These are phyloP conservation scores for Plantago coronopus DNA, from an alignment of 305 asterid species.

Conservation along the genomic window DNA sequence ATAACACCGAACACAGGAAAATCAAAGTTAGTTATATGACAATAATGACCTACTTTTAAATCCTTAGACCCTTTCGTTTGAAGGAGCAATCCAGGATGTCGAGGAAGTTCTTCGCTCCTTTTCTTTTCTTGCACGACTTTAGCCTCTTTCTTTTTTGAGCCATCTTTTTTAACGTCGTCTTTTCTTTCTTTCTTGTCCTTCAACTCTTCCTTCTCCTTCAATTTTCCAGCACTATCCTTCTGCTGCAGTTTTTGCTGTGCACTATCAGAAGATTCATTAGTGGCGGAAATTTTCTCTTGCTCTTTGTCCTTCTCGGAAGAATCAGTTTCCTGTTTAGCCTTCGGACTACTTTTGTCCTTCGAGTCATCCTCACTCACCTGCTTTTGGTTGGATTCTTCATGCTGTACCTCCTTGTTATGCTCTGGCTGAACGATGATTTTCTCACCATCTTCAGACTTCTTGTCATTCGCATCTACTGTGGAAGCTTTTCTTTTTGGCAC, in stretches of 20 bases:
- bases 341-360: slow-evolving; percentile 29
- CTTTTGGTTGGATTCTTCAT: slow-evolving; percentile 31
- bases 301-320: slow-evolving; percentile 29
- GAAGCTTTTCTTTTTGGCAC: slow-evolving; percentile 62
- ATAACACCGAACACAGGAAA: slow-evolving; percentile 6
- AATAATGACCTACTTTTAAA: slow-evolving; percentile 56
- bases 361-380: slow-evolving; percentile 24
- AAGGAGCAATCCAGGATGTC: slow-evolving; percentile 88
- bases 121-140: slow-evolving; percentile 57
- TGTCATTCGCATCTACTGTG: slow-evolving; percentile 37
- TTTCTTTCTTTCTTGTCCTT: slow-evolving; percentile 50
- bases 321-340: slow-evolving; percentile 23
- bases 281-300: slow-evolving; percentile 34
- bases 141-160: slow-evolving; percentile 40
- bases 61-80: slow-evolving; percentile 69
- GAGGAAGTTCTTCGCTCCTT: slow-evolving; percentile 66
- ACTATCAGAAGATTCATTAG: slow-evolving; percentile 31
- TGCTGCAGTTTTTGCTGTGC: slow-evolving; percentile 32
- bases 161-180: slow-evolving; percentile 37
- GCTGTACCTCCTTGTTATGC: slow-evolving; percentile 30
- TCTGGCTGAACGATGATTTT: slow-evolving; percentile 31
- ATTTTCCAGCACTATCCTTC: slow-evolving; percentile 35
- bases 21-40: not conserved
- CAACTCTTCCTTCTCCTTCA: slow-evolving; percentile 42
- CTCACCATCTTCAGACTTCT: slow-evolving; percentile 39